Base-by-base conservation (phyloP, 176 grass and related monocot species). In the Paspalum notatum region DNA sequence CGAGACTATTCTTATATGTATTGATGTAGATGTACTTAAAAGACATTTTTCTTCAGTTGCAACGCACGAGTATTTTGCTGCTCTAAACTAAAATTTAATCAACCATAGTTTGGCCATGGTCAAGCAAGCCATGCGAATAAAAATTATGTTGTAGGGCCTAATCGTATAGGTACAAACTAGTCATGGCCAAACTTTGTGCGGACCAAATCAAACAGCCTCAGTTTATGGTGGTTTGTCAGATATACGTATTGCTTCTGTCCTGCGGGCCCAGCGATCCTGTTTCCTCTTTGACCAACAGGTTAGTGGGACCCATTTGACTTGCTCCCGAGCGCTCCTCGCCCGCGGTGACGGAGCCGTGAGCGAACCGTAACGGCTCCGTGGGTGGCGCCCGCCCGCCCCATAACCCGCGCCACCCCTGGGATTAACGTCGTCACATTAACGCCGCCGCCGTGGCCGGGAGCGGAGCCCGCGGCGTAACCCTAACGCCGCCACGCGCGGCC, bases 341-440 rank as follows among this genome's bases (percentile, higher is more conserved):
- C 48, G 7, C 32, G 57, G 72, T 89, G 78, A 89, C 87, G 87
- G 87, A 85, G 72, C 87, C 87, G 87, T 89, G 76, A 89, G 63
- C 38, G 44, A 47, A n/a, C 62, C 82, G 87, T 89, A 32, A 89
- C 82, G 82, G 65, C 37, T 65, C 87, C 87, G 87, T 89, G 55
- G 77, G 77, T 57, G 39, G 70, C 62, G 63, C 70, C 51, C 68
- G 43, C 44, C 56, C 27, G 49, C 68, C 69, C 53, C 68, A 79
- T 61, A 75, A 80, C 76, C 70, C 37, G 76, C 54, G 20, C 40
- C 15, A 12, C 25, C 48, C 68, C 18, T 2, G 9, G 64, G n/a
- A 2, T 65, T 89, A 85, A 89, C 87, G 87, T 85, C 87, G 87
- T 89, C 87, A 85, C 82, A 55, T 71, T 89, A 89, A 85, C 87